phyloP scores from a whole-genome alignment of 2,329 filamentous ascomycete species.

The Ceratocystis alfenasii region DNA sequence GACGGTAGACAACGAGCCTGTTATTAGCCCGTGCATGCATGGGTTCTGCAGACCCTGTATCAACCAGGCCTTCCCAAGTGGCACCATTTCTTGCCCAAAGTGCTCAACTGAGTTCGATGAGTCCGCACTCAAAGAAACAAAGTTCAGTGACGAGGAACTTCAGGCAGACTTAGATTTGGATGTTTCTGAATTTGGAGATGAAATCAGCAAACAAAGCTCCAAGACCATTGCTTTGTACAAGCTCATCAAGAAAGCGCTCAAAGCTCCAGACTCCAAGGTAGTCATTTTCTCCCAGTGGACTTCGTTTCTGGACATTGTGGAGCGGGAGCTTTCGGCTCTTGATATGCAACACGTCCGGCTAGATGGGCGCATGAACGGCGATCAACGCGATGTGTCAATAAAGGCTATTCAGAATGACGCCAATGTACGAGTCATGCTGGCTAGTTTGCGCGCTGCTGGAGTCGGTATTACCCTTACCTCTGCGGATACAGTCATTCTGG shows the following conservation, averaged over 20 bases:
- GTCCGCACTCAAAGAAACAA: slow-evolving; percentile 33
- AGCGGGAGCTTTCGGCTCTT: slow-evolving; percentile 50
- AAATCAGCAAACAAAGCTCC: slow-evolving; percentile 58
- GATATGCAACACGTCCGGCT: slow-evolving; percentile 58
- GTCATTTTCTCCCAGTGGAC: slow-evolving; percentile 72
- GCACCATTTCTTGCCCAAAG: slow-evolving; percentile 69
- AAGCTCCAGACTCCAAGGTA: slow-evolving; percentile 53
- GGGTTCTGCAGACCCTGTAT: slow-evolving; percentile 67
- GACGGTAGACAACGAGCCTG: slow-evolving; percentile 43
- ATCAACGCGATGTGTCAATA: slow-evolving; percentile 60
- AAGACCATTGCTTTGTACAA: slow-evolving; percentile 71
- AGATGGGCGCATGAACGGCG: slow-evolving; percentile 65
- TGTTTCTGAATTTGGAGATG: slow-evolving; percentile 33
- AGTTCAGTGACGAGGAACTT: slow-evolving; percentile 29
- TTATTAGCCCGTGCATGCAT: slow-evolving; percentile 79
- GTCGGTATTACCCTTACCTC: slow-evolving; percentile 79
- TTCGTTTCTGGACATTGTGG: slow-evolving; percentile 58
- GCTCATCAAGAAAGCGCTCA: slow-evolving; percentile 58
- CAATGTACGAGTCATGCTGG: slow-evolving; percentile 62
- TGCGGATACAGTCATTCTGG: slow-evolving; percentile 73
- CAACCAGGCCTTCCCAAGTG: slow-evolving; percentile 46
- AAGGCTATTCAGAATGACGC: slow-evolving; percentile 54
- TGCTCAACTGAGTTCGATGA: slow-evolving; percentile 59
- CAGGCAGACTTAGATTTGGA: slow-evolving; percentile 48
- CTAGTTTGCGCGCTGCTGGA: slow-evolving; percentile 68